These are phyloP conservation scores for Chaetomium sp. DNA, from an alignment of 2,329 filamentous ascomycete species.

Conservation along the genomic window DNA sequence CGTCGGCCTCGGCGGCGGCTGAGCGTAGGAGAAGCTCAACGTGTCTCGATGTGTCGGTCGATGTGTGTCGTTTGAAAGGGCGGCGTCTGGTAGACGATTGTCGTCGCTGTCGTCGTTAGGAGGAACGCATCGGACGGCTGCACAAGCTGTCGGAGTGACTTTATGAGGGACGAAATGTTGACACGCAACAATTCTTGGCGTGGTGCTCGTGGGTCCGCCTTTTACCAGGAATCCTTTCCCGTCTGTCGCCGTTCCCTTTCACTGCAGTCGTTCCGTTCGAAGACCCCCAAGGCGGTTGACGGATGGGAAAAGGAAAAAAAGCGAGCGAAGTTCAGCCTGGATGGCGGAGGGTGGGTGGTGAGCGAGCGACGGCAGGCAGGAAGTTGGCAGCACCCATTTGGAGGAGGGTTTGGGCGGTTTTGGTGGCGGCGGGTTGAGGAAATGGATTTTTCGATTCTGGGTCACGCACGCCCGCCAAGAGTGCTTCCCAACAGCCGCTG, in stretches of 20 bases:
- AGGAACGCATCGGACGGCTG: slow-evolving; percentile 5
- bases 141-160: background rate
- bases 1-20: no score
- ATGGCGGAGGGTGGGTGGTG: background rate
- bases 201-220: background rate
- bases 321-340: background rate
- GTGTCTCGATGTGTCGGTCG: no score
- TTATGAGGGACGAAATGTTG: background rate
- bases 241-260: no score
- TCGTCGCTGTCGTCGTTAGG: background rate
- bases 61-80: background rate
- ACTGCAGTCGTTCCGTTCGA: no score
- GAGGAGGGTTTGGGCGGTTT: background rate
- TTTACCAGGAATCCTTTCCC: background rate
- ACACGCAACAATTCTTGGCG: background rate
- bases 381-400: background rate
- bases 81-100: background rate
- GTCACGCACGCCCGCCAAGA: background rate
- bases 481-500: background rate
- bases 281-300: background rate
- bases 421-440: background rate
- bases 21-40: no score
- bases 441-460: slow-evolving; percentile 3
- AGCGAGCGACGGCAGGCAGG: background rate
- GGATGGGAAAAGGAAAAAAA: background rate